Evolutionary conservation across 2,329 filamentous ascomycete genomes (phyloP), one percentile per base, ranked within the genome.

Genomic region (Didymella pomorum): DNA sequence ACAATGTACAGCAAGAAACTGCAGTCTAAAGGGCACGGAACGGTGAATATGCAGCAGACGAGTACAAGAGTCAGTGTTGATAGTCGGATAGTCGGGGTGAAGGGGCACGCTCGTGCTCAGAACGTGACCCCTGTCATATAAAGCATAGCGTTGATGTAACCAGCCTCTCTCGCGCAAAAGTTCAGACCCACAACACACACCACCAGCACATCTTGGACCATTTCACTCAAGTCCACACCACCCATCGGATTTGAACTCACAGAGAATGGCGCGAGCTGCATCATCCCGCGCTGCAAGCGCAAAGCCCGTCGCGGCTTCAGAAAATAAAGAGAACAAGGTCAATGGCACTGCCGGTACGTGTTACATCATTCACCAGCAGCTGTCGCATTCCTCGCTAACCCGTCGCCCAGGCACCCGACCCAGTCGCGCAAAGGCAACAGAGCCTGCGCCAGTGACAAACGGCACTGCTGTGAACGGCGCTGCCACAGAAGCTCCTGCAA

Each of bases 291-390:
- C 69, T 48, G 66, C 71, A 28, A 65, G 67, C 59, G 66, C 68
- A 52, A 69, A 70, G 57, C 60, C 70, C 56, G 60, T 63, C n/a
- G 66, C 67, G 31, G 58, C 63, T 21, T 71, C 71, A 58, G 65
- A 65, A 56, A 66, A 61, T 37, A 70, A 54, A 52, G 52, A 56
- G 39, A 56, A 56, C 52, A 57, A 54, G 25, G 57, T 68, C 58
- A 77, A 70, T 65, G 68, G 73, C 60, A 68, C 73, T 18, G 56
- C 56, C 9, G 67, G 71, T 71, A 72, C 56, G 70, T 26, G 44
- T 69, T 64, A 60, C 59, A 60, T 50, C 20, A 54, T 46, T 50
- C 50, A 45, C 52, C 59, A n/a, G 12, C 50, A 52, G 48, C 49
- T 52, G 33, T 48, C 46, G 45, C 55, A 54, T 61, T 57, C 51